phyloP scores from a whole-genome alignment of 2,329 filamentous ascomycete genomes.

The Ilyonectria destructans region DNA sequence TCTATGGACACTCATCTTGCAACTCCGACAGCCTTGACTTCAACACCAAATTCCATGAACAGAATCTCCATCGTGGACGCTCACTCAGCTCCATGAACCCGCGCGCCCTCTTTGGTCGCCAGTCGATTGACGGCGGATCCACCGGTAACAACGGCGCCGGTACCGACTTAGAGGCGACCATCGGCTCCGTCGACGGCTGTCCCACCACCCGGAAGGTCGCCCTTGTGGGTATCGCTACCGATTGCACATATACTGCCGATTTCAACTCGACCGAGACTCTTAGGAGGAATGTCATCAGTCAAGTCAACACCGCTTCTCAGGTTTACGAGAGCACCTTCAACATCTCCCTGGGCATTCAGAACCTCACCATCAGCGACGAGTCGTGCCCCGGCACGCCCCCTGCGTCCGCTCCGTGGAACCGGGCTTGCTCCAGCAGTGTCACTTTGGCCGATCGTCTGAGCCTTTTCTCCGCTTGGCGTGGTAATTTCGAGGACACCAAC shows the following conservation, averaged over 20 bases:
- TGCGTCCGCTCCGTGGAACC: constrained; percentile 85
- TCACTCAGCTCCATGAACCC: constrained; percentile 75
- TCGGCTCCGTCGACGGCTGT: constrained; percentile 89
- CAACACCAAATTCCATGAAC: constrained; percentile 80
- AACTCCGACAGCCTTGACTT: constrained; percentile 83
- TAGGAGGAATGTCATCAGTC: constrained; percentile 82
- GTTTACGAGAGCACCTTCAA: constrained; percentile 95
- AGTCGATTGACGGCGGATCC: constrained; percentile 77
- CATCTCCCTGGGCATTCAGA: constrained; percentile 91
- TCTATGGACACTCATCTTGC: constrained; percentile 70
- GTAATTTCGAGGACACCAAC: constrained; percentile 82
- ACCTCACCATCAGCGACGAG: constrained; percentile 83
- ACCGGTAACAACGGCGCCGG: constrained; percentile 79
- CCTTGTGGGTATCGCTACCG: constrained; percentile 90
- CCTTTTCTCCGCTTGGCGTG: constrained; percentile 91
- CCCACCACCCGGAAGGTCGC: constrained; percentile 93
- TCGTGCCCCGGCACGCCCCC: constrained; percentile 82
- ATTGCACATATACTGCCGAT: constrained; percentile 86
- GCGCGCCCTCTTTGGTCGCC: constrained; percentile 79
- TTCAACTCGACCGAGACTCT: constrained; percentile 78
- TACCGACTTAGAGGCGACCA: constrained; percentile 83
- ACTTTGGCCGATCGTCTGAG: constrained; percentile 86
- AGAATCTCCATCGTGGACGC: constrained; percentile 69
- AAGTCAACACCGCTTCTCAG: constrained; percentile 89
- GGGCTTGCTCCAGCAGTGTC: constrained; percentile 75